A percentile compares a stretch with the other conserved stretches of the same genome.
Conservation (phyloP, 192 early-diverging fungal genomes). For the Obelidium mucronatum region DNA sequence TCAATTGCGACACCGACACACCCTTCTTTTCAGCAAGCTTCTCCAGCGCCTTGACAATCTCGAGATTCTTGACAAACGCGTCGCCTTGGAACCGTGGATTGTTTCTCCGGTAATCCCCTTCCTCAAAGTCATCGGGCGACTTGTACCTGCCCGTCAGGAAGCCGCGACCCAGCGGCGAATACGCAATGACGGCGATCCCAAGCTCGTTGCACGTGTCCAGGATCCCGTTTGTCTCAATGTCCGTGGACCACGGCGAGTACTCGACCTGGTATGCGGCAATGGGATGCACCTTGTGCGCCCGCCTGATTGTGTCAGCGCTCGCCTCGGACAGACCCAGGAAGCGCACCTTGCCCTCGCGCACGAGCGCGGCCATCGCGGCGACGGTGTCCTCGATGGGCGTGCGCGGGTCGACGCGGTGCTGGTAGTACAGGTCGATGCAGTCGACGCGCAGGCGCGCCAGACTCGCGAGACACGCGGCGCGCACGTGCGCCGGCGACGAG, state of each 20-base stretch:
- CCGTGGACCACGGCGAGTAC: slow-evolving; percentile 59
- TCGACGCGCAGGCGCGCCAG: slow-evolving; percentile 62
- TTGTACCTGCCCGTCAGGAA: slow-evolving; percentile 70
- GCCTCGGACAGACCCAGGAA: slow-evolving; percentile 70
- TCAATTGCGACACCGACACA: slow-evolving; percentile 59
- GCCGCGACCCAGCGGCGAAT: slow-evolving; percentile 61
- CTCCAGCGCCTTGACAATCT: slow-evolving; percentile 46
- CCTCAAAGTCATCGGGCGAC: slow-evolving; percentile 58
- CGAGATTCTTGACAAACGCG: slow-evolving; percentile 65
- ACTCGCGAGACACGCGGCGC: slow-evolving; percentile 45
- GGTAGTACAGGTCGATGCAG: slow-evolving; percentile 71
- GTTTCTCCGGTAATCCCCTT: slow-evolving; percentile 57
- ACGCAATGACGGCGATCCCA: slow-evolving; percentile 64
- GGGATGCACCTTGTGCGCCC: slow-evolving; percentile 73
- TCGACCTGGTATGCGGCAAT: slow-evolving; percentile 62
- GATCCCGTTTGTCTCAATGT: slow-evolving; percentile 73
- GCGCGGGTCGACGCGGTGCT: slow-evolving; percentile 63
- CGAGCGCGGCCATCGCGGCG: slow-evolving; percentile 65
- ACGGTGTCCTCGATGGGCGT: slow-evolving; percentile 72
- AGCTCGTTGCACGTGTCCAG: slow-evolving; percentile 72
- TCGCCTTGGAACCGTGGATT: slow-evolving; percentile 68
- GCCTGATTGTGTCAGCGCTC: slow-evolving; percentile 63
- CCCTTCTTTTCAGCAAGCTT: slow-evolving; percentile 50
- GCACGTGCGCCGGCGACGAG: slow-evolving; percentile 60
- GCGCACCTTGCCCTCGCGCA: slow-evolving; percentile 71